Conservation (phyloP, 2,329 filamentous ascomycete genomes). For the Aspergillus quadrilineatus region DNA sequence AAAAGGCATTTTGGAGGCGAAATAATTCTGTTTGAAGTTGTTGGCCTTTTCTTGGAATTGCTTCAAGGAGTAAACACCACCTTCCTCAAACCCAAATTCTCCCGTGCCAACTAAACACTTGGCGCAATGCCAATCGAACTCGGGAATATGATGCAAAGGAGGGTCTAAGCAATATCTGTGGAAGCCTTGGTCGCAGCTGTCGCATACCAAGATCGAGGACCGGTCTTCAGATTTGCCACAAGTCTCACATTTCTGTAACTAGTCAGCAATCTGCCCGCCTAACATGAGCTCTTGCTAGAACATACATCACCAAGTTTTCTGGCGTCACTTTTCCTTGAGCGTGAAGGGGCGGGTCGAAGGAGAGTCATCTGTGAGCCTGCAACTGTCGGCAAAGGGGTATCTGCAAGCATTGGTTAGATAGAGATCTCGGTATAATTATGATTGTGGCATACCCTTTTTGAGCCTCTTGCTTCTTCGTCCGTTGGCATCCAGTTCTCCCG, state of each 20-base stretch:
- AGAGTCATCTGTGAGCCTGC: slow-evolving; percentile 96
- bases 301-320: slow-evolving; percentile 60
- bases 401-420: slow-evolving; percentile 23
- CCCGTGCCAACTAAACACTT: slow-evolving; percentile 93
- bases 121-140: slow-evolving; percentile 93
- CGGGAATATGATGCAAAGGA: slow-evolving; percentile 71
- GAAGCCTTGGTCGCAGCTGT: slow-evolving; percentile 86
- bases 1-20: slow-evolving; percentile 83
- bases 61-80: slow-evolving; percentile 88
- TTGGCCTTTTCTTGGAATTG: slow-evolving; percentile 96
- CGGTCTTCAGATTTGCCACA: slow-evolving; percentile 78
- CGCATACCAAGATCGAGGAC: slow-evolving; percentile 73
- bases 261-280: slow-evolving; percentile 27
- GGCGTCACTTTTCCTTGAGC: slow-evolving; percentile 53
- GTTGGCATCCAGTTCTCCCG: slow-evolving; percentile 60
- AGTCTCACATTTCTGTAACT: slow-evolving; percentile 71
- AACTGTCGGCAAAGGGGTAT: slow-evolving; percentile 68
- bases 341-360: slow-evolving; percentile 74
- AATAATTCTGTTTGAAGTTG: slow-evolving; percentile 92
- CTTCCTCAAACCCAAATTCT: slow-evolving; percentile 96
- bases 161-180: slow-evolving; percentile 89
- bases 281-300: not conserved
- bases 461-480: slow-evolving; percentile 88
- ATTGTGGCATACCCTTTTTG: slow-evolving; percentile 66
- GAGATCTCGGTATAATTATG: slow-evolving; percentile 10